phyloP scores from a whole-genome alignment of 345 rosid genomes.

The Corymbia maculata region DNA sequence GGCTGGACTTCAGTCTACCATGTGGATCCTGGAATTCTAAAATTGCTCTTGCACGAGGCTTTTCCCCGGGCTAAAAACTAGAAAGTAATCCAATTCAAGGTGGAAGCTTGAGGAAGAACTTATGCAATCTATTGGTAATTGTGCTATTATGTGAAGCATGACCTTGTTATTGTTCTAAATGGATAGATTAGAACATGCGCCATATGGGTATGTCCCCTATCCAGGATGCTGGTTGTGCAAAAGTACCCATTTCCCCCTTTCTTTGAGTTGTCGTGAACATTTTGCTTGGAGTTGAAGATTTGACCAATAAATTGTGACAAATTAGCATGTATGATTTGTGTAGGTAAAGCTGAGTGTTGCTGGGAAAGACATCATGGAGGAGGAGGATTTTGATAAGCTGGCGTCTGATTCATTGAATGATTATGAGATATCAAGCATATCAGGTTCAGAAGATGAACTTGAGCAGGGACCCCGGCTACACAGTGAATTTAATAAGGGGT shows the following conservation, averaged over 20 bases:
- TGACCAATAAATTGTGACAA: background rate
- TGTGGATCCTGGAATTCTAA: too few species aligned
- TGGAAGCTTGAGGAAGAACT: background rate
- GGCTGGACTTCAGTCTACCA: too few species aligned
- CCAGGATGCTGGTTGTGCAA: background rate
- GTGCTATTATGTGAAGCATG: background rate
- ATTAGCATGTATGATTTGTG: background rate
- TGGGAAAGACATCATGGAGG: slow-evolving; percentile 64
- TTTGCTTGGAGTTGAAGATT: background rate
- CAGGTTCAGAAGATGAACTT: slow-evolving; percentile 94
- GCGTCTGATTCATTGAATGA: slow-evolving; percentile 65
- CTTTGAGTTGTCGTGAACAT: background rate
- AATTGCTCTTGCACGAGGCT: background rate
- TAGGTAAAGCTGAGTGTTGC: slow-evolving; percentile 77
- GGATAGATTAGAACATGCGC: too few species aligned
- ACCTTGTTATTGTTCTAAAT: too few species aligned
- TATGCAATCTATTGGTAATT: background rate
- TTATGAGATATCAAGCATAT: slow-evolving; percentile 81
- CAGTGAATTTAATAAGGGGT: slow-evolving; percentile 20
- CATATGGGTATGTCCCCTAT: background rate
- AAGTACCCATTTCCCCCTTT: background rate
- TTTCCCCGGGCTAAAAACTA: background rate
- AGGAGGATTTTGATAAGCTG: slow-evolving; percentile 80
- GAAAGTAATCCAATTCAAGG: background rate
- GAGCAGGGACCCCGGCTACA: slow-evolving; percentile 17